Base-by-base conservation (phyloP, 169 alveolate species). In the Babesia sp. region DNA sequence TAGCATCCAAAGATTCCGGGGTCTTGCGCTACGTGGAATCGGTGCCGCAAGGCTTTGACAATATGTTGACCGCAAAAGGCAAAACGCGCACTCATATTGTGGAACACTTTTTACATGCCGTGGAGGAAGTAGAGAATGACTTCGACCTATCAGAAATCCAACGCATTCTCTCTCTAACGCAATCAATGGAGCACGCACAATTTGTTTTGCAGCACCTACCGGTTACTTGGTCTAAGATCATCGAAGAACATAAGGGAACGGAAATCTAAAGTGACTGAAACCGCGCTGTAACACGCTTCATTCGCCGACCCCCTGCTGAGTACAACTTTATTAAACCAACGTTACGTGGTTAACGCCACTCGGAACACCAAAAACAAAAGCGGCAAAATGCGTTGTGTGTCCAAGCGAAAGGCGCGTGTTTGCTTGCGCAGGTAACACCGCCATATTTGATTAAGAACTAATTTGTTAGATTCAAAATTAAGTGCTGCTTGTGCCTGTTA, bases 131-230 rank as follows among this genome's bases (percentile, higher is more conserved):
- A 48, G 87, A 79, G 37, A 20, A 36, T n/a, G 84, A 79, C 8
- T 79, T 63, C 37, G 87, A 79, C 48, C 83, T 79, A 7, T 16
- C 57, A 42, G 87, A 79, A 44, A 79, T 79, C 53, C 73, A 70
- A 53, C 56, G 87, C 22, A 59, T 79, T 9, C 31, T 79, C 18
- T 51, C 39, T n/a, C 7, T 66, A 14, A 53, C 78, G n/a, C 22
- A 29, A 28, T 60, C 75, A 51, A 53, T 70, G 39, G 31, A 50
- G 18, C 68, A 79, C 42, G 46, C 64, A 18, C 28, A 20, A 42
- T 71, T 42, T 44, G 74, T 70, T 18, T 59, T 79, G 36, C 64
- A 71, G 20, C 69, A 33, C 71, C 42, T 79, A 33, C 87, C 87
- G 3, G 56, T 34, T 33, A 70, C 87, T 14, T 79, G 87, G 87